phyloP scores from a whole-genome alignment of 2,329 filamentous ascomycete genomes.

The Gaeumannomyces tritici region DNA sequence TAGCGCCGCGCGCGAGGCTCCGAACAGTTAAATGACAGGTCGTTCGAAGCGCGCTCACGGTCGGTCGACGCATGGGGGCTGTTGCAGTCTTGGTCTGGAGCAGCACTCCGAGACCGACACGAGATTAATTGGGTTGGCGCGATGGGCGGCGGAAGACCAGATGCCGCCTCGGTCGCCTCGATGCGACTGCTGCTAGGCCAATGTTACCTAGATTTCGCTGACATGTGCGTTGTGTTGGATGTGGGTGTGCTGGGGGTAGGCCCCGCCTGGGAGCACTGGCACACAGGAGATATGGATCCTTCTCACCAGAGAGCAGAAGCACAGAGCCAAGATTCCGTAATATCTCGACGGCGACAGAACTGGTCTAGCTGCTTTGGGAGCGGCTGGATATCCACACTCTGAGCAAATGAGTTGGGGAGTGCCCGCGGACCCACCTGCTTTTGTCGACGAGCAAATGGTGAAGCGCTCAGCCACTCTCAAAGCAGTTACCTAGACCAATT shows the following conservation, averaged over 20 bases:
- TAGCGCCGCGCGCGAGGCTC: conserved; percentile 36
- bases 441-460: no score
- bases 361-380: no score
- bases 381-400: no score
- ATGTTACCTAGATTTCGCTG: neutral
- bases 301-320: no score
- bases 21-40: conserved; percentile 56
- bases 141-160: neutral
- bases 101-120: neutral
- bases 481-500: no score
- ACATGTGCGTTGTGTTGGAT: neutral
- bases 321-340: no score
- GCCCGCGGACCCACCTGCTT: no score
- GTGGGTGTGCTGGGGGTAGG: neutral
- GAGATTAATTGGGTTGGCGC: neutral
- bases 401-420: no score
- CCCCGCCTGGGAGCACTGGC: no score
- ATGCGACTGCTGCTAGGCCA: neutral
- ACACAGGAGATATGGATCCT: no score
- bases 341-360: no score
- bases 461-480: no score
- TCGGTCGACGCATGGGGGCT: conserved; percentile 60
- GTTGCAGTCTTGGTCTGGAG: conserved; percentile 17
- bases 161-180: neutral
- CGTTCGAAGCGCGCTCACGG: conserved; percentile 58